Evolutionary conservation across 106 monocot genomes (phyloP).

Genomic region (Allium fistulosum): DNA sequence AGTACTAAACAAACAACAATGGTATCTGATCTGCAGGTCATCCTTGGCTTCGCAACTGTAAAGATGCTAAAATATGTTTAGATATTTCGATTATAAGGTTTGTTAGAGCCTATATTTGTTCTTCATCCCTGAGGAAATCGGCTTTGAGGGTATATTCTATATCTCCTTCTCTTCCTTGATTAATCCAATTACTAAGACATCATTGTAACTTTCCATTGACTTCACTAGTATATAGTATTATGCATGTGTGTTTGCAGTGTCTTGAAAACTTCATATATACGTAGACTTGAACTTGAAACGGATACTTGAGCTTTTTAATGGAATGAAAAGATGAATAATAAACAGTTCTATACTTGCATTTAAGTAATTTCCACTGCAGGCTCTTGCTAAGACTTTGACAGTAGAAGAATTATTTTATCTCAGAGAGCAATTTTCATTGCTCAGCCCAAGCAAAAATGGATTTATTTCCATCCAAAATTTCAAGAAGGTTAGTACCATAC

Average conservation of each 20-base stretch:
- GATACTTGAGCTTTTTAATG: too few relatives aligned
- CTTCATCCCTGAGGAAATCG: constrained; percentile 70
- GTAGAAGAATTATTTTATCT: constrained; percentile 58
- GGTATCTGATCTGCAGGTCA: constrained; percentile 32
- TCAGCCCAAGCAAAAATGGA: constrained; percentile 86
- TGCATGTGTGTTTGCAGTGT: not conserved
- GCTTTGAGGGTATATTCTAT: constrained; percentile 50
- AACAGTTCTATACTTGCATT: too few relatives aligned
- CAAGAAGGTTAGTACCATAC: constrained; percentile 42
- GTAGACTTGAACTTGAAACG: too few relatives aligned
- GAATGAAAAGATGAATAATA: too few relatives aligned
- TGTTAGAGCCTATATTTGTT: constrained; percentile 51
- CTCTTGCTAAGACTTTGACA: constrained; percentile 73
- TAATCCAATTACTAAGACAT: too few relatives aligned
- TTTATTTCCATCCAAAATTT: constrained; percentile 72
- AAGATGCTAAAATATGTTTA: constrained; percentile 45
- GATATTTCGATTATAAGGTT: constrained; percentile 66
- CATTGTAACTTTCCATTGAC: not conserved
- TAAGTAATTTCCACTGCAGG: constrained; percentile 21
- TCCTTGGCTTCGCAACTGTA: constrained; percentile 66
- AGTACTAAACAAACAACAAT: not conserved
- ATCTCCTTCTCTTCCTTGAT: not conserved
- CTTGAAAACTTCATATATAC: too few relatives aligned
- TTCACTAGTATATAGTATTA: not conserved
- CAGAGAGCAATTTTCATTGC: constrained; percentile 62